Conservation (phyloP, 2,329 filamentous ascomycete species). For the Purpureocillium takamizusanense region DNA sequence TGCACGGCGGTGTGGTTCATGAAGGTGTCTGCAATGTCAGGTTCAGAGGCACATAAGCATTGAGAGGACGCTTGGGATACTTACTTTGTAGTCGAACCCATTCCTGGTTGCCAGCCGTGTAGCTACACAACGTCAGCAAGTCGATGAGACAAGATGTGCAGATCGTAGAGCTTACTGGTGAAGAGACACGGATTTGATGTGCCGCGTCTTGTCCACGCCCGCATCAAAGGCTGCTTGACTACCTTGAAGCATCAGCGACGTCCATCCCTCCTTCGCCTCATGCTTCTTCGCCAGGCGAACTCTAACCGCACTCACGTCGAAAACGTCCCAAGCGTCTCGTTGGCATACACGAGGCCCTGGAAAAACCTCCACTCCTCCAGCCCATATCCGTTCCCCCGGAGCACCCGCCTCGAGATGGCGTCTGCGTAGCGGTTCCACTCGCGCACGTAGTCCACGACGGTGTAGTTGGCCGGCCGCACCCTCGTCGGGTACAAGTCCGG, state of each 20-base stretch:
- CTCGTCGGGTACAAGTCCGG: background rate
- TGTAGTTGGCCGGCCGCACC: background rate
- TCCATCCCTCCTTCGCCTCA: too few species aligned
- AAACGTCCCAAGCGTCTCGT: background rate
- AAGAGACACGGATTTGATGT: too few species aligned
- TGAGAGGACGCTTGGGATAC: background rate
- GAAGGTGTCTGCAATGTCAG: background rate
- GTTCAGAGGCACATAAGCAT: too few species aligned
- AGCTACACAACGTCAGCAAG: background rate
- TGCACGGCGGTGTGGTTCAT: background rate
- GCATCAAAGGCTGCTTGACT: too few species aligned
- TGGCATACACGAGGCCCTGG: background rate
- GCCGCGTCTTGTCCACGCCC: too few species aligned
- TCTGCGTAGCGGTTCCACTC: background rate
- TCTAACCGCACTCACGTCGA: background rate
- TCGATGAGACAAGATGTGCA: too few species aligned
- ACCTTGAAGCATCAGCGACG: too few species aligned
- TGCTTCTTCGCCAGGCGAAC: too few species aligned
- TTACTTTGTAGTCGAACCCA: background rate
- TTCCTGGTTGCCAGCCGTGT: background rate
- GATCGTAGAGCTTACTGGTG: too few species aligned
- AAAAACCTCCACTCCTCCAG: background rate
- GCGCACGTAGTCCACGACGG: background rate
- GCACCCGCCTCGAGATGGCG: background rate
- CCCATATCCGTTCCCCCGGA: background rate